phyloP scores from a whole-genome alignment of 176 grass and related monocot species.

The Oryza australiensis region DNA sequence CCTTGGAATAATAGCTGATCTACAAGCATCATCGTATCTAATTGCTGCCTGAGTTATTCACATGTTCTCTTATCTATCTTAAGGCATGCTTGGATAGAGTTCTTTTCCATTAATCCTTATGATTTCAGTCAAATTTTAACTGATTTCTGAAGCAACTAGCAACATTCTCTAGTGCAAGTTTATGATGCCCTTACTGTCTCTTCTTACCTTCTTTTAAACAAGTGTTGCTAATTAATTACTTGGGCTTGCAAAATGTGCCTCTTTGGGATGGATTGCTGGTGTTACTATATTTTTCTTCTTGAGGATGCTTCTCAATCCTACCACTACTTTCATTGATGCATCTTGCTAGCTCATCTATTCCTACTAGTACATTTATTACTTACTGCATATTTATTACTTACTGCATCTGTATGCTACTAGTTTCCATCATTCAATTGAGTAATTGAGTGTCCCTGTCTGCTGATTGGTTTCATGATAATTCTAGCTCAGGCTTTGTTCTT shows the following conservation, averaged over 20 bases:
- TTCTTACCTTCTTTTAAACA: background rate
- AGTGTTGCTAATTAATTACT: conserved; percentile 23
- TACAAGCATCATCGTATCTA: no score
- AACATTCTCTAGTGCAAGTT: background rate
- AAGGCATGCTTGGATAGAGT: no score
- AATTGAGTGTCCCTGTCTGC: background rate
- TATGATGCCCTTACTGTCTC: background rate
- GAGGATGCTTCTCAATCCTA: background rate
- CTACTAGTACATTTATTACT: background rate
- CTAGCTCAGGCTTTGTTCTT: background rate
- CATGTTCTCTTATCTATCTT: no score
- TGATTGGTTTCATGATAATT: background rate
- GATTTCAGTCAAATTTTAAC: no score
- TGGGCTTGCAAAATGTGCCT: background rate
- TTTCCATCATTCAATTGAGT: background rate
- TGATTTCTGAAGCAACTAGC: no score
- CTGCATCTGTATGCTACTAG: background rate
- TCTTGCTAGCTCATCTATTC: background rate
- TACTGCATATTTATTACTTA: background rate
- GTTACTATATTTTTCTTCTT: background rate
- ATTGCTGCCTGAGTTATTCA: no score
- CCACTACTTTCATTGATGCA: background rate
- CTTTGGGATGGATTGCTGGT: background rate
- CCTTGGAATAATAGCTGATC: no score
- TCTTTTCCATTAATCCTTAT: no score